Evolutionary conservation across 768 basidiomycete species (phyloP).

Genomic region (Terana coerulea): DNA sequence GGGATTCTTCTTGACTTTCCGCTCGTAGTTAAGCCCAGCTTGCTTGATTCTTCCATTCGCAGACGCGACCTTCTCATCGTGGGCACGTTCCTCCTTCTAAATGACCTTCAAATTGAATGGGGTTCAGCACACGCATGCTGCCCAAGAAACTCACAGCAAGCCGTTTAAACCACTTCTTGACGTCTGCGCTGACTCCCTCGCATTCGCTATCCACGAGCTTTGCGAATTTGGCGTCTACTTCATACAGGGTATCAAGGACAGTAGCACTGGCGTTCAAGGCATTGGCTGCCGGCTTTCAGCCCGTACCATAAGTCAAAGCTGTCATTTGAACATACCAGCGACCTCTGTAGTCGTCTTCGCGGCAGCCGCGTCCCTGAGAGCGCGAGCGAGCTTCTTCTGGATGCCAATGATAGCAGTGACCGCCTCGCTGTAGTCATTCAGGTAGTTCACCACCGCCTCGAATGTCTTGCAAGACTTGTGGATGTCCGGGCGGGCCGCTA

Average conservation of each 20-base stretch:
- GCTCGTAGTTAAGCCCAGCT: conserved; percentile 75
- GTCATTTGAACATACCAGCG: conserved; percentile 50
- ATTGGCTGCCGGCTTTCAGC: conserved; percentile 53
- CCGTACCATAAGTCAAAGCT: no score
- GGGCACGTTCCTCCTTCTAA: conserved; percentile 77
- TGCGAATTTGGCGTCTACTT: conserved; percentile 71
- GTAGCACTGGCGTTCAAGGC: conserved; percentile 60
- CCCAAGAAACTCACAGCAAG: conserved; percentile 50
- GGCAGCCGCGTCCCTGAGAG: conserved; percentile 60
- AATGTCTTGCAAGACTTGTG: conserved; percentile 80
- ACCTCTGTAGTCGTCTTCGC: conserved; percentile 58
- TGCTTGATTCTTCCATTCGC: conserved; percentile 75
- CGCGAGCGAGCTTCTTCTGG: conserved; percentile 75
- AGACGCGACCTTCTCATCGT: conserved; percentile 65
- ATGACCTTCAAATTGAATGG: neutral
- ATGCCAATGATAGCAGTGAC: conserved; percentile 54
- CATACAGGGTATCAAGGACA: conserved; percentile 67
- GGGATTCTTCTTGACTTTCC: conserved; percentile 72
- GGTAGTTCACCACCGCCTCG: conserved; percentile 58
- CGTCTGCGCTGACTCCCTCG: conserved; percentile 56
- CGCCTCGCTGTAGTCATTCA: conserved; percentile 77
- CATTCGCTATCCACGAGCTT: conserved; percentile 76
- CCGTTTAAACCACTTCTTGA: conserved; percentile 87
- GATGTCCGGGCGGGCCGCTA: conserved; percentile 65
- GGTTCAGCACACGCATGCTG: neutral